Evolutionary conservation across 306 rosid genomes (phyloP), one percentile per base, ranked within the genome.

Genomic region (Rosa multiflora): DNA sequence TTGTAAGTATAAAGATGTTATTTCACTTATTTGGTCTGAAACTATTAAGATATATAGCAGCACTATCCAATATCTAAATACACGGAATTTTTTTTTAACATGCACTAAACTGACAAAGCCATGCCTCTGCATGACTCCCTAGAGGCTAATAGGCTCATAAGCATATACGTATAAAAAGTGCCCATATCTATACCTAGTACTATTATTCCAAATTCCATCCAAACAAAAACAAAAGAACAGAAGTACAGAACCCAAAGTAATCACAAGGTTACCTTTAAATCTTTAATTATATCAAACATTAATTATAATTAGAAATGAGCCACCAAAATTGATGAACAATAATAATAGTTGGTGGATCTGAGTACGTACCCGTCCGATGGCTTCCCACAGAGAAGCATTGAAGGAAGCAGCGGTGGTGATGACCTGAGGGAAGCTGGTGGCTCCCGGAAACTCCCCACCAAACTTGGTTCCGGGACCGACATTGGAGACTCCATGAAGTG

Each of bases 401-500:
- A 94, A 94, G 67, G 98, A 89, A 83, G 98, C 97, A 47, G 90
- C 97, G 84, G 98, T 92, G 48, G 95, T 92, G 82, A 94, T 94
- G 86, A 94, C 98, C 62, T 94, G 98, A 73, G 98, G 98, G 82
- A 94, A 94, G 77, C 94, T 91, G 32, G 97, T 94, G 46, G 98
- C 95, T 0, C 66, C 93, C 37, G 98, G 97, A 62, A 92, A 92
- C 7, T 43, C 67, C 11, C 85, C 83, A 18, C 84, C 86, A 53
- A 94, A 94, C 82, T 73, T 87, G 5, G 94, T 90, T 0, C 97
- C 98, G 0, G 97, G 98, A 0, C 98, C 98, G 61, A 87, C 95
- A 87, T 92, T 91, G 9, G 97, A 94, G 44, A 94, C 93, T 1
- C 98, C 98, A 39, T 94, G 98, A 66, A 94, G 97, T 29, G 94